phyloP scores from a whole-genome alignment of 129 eudicot genomes.

The Apium graveolens region DNA sequence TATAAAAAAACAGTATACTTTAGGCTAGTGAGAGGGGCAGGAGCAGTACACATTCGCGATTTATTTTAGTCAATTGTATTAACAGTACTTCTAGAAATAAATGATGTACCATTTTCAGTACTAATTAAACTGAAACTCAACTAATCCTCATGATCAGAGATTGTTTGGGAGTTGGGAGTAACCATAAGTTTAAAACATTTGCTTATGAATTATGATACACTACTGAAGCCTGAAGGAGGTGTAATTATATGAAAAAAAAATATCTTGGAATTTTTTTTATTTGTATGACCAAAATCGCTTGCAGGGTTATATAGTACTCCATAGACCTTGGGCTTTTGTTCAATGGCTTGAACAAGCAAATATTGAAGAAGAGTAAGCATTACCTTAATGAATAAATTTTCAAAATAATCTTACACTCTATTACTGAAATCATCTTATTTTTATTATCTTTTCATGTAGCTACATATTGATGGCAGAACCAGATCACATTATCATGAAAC shows the following conservation, averaged over 20 bases:
- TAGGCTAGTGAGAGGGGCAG: too few relatives aligned
- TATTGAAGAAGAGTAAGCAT: conserved; percentile 87
- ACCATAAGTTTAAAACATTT: neutral
- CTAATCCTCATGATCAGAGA: neutral
- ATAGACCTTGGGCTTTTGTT: conserved; percentile 99
- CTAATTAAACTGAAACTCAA: neutral
- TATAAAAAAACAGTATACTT: too few relatives aligned
- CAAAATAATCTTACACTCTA: neutral
- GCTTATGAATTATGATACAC: neutral
- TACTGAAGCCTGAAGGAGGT: neutral
- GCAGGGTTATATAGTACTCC: conserved; percentile 96
- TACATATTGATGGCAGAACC: conserved; percentile 99
- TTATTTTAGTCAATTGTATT: too few relatives aligned
- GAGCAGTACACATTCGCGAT: too few relatives aligned
- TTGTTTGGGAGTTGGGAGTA: neutral
- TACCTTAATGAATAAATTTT: neutral
- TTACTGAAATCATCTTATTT: neutral
- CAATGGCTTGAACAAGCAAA: conserved; percentile 93
- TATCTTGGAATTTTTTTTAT: too few relatives aligned
- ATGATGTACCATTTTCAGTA: too few relatives aligned
- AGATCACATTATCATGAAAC: conserved; percentile 87
- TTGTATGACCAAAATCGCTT: neutral
- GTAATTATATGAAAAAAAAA: too few relatives aligned
- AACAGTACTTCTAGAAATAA: too few relatives aligned
- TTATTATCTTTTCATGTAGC: conserved; percentile 32